These are phyloP conservation scores for Draba incana DNA, from an alignment of 345 rosid species.

Conservation along the genomic window DNA sequence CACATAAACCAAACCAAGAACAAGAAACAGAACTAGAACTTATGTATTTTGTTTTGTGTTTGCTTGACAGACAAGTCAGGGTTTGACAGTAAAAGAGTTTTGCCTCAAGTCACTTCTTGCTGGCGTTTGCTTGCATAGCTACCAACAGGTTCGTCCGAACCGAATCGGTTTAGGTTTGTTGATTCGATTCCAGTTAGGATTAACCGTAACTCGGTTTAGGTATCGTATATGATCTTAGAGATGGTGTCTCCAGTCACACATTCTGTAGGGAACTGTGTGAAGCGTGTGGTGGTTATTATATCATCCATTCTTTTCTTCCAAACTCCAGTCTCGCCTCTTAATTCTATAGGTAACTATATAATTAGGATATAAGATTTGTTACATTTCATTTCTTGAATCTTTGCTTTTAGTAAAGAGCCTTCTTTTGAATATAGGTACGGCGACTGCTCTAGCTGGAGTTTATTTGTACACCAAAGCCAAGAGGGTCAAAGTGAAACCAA, in stretches of 20 bases:
- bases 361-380: neutral
- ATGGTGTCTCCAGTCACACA: constrained; percentile 87
- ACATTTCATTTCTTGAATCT: neutral
- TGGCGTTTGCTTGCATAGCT: constrained; percentile 76
- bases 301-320: constrained; percentile 75
- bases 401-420: neutral
- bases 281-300: constrained; percentile 79
- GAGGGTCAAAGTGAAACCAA: constrained; percentile 48
- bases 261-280: constrained; percentile 83
- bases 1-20: neutral
- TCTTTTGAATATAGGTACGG: constrained; percentile 59
- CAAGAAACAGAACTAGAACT: neutral
- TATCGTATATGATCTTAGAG: constrained; percentile 73
- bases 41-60: neutral
- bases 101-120: constrained; percentile 60
- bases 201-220: constrained; percentile 41
- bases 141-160: constrained; percentile 67
- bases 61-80: constrained; percentile 61
- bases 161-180: neutral
- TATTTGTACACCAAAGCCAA: constrained; percentile 69
- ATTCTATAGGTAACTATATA: constrained; percentile 54
- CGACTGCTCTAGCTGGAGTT: constrained; percentile 76
- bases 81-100: constrained; percentile 57
- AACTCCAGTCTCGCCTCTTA: constrained; percentile 63
- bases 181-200: neutral